phyloP scores from a whole-genome alignment of 345 rosid genomes.

The Arabis hirsuta region DNA sequence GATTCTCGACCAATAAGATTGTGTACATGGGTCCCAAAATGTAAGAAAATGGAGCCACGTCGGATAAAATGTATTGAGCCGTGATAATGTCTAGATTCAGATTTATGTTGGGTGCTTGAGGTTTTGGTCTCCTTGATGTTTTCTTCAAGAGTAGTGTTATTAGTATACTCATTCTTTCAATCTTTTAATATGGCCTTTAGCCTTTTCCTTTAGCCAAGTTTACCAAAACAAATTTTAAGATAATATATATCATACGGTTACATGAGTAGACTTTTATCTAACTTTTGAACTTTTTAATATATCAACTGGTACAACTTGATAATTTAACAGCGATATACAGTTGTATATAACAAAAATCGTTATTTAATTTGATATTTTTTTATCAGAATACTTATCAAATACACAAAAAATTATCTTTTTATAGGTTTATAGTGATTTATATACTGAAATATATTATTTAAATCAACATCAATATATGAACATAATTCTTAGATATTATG shows the following conservation, averaged over 20 bases:
- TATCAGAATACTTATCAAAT: neutral
- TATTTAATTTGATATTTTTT: neutral
- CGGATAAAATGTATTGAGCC: conserved; percentile 25
- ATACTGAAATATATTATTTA: neutral
- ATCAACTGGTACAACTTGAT: neutral
- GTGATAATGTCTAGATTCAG: conserved; percentile 23
- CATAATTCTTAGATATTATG: neutral
- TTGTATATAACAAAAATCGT: neutral
- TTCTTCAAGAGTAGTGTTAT: conserved; percentile 6
- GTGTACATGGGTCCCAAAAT: conserved; percentile 16
- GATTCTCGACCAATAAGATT: conserved; percentile 7
- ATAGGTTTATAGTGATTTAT: neutral
- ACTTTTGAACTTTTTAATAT: neutral
- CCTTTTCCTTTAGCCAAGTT: conserved; percentile 7
- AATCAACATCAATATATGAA: neutral
- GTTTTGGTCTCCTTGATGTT: conserved; percentile 11
- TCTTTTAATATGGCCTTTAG: conserved; percentile 17
- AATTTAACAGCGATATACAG: neutral
- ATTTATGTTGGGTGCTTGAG: conserved; percentile 15
- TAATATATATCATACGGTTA: conserved; percentile 1
- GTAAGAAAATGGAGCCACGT: conserved; percentile 1
- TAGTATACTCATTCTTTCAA: conserved; percentile 17
- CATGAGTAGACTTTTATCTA: conserved; percentile 11
- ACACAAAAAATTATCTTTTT: neutral
- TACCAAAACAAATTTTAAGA: neutral